phyloP scores from a whole-genome alignment of 2,329 filamentous ascomycete genomes.

The Chrysoporthe cubensis region DNA sequence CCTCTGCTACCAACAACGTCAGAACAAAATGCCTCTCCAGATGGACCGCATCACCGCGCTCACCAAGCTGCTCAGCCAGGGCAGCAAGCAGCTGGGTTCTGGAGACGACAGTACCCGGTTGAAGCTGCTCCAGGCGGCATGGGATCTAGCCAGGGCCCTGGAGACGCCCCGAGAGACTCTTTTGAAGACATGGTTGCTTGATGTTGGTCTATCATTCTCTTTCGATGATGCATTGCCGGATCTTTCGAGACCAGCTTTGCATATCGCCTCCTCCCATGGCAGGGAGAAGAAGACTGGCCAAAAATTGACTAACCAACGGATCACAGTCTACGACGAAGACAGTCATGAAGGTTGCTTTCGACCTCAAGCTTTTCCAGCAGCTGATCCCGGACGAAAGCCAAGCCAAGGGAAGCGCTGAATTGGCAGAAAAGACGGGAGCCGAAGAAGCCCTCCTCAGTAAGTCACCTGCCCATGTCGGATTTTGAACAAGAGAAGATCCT shows the following conservation, averaged over 20 bases:
- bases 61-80: slow-evolving; percentile 8
- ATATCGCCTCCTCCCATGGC: neutral
- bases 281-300: neutral
- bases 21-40: neutral
- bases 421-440: slow-evolving; percentile 12
- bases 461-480: neutral
- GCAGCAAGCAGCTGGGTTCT: neutral
- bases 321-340: neutral
- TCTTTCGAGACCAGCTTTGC: neutral
- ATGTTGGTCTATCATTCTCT: neutral
- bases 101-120: neutral
- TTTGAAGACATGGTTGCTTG: slow-evolving; percentile 2
- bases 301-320: neutral
- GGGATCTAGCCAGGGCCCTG: neutral
- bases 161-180: slow-evolving; percentile 9
- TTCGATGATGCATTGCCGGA: neutral
- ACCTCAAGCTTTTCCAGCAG: slow-evolving; percentile 4
- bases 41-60: neutral
- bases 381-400: neutral
- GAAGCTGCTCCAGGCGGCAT: neutral
- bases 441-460: slow-evolving; percentile 9
- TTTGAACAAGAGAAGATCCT: neutral
- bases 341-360: neutral
- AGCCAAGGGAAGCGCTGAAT: slow-evolving; percentile 5
- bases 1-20: neutral